Percentiles rank a stretch among this genome's conserved stretches.
Evolutionary conservation across 108 stramenopile genomes (phyloP).

Genomic region (Cylindrotheca fusiformis): DNA sequence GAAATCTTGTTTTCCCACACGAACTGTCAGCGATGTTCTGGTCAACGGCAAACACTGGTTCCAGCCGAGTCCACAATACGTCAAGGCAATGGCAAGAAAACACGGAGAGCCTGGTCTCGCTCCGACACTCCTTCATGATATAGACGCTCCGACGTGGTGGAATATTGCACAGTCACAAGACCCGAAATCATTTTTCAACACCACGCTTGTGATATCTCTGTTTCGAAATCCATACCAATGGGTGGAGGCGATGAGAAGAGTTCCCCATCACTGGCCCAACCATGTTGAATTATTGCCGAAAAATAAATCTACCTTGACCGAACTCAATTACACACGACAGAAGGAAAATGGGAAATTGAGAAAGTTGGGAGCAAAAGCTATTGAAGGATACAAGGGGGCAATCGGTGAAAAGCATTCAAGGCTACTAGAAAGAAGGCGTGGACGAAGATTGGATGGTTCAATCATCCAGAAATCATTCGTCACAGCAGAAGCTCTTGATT

Average conservation of each 20-base stretch:
- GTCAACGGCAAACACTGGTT: conserved; percentile 31
- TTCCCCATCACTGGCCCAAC: conserved; percentile 34
- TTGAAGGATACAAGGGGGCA: neutral
- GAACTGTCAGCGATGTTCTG: conserved; percentile 10
- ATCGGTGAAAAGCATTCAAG: neutral
- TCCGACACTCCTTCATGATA: neutral
- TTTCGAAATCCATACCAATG: conserved; percentile 19
- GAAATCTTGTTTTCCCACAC: conserved; percentile 17
- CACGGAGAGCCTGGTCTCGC: neutral
- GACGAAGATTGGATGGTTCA: conserved; percentile 5
- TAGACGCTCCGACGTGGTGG: conserved; percentile 1
- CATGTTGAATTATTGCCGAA: conserved; percentile 19
- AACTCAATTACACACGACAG: neutral
- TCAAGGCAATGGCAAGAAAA: conserved; percentile 1
- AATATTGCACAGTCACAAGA: conserved; percentile 4
- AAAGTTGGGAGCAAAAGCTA: neutral
- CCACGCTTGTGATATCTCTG: conserved; percentile 2
- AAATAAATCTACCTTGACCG: conserved; percentile 13
- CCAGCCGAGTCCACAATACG: conserved; percentile 17
- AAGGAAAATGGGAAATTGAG: neutral
- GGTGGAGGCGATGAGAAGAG: conserved; percentile 32
- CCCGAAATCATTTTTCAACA: neutral
- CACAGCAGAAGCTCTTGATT: conserved; percentile 3
- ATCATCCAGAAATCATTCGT: conserved; percentile 30
- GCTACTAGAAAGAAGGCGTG: neutral